Conservation (phyloP, 805 yeast genomes). For the Debaryomyces castellii region DNA sequence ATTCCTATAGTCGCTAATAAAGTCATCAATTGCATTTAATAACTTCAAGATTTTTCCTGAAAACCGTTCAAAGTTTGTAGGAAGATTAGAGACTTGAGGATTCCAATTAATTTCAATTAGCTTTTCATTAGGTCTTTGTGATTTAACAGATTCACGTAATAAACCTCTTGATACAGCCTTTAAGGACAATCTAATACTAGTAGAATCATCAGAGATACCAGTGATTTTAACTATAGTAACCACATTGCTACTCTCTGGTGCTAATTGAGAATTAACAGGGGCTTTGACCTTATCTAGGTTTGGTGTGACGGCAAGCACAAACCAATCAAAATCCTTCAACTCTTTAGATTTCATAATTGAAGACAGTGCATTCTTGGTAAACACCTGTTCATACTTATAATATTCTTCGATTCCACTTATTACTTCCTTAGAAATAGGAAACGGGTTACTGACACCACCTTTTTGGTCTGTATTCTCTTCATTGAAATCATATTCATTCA, state of each 20-base stretch:
- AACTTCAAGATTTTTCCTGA: slow-evolving; percentile 16
- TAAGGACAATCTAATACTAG: slow-evolving; percentile 44
- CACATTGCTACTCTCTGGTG: slow-evolving; percentile 14
- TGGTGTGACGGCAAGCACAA: slow-evolving; percentile 34
- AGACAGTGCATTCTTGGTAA: slow-evolving; percentile 3
- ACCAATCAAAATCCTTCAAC: slow-evolving; percentile 33
- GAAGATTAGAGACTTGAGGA: slow-evolving; percentile 14
- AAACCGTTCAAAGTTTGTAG: slow-evolving; percentile 17
- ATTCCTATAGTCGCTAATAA: slow-evolving; percentile 36
- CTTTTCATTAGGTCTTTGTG: slow-evolving; percentile 21
- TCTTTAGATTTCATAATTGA: background rate
- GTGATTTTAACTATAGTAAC: slow-evolving; percentile 48
- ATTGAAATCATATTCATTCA: slow-evolving; percentile 36
- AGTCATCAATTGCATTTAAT: slow-evolving; percentile 39
- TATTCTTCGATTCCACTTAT: slow-evolving; percentile 28
- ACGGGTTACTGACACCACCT: slow-evolving; percentile 12
- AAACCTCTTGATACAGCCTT: slow-evolving; percentile 50
- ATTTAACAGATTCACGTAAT: slow-evolving; percentile 7
- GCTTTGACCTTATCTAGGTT: slow-evolving; percentile 30
- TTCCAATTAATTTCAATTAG: slow-evolving; percentile 27
- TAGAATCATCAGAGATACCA: slow-evolving; percentile 45
- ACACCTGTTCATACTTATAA: slow-evolving; percentile 13
- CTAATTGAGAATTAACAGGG: slow-evolving; percentile 11
- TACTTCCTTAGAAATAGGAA: slow-evolving; percentile 29
- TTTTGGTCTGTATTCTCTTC: slow-evolving; percentile 14